Conservation (phyloP, 768 basidiomycete species). For the Coprinopsis marcescibilis region DNA sequence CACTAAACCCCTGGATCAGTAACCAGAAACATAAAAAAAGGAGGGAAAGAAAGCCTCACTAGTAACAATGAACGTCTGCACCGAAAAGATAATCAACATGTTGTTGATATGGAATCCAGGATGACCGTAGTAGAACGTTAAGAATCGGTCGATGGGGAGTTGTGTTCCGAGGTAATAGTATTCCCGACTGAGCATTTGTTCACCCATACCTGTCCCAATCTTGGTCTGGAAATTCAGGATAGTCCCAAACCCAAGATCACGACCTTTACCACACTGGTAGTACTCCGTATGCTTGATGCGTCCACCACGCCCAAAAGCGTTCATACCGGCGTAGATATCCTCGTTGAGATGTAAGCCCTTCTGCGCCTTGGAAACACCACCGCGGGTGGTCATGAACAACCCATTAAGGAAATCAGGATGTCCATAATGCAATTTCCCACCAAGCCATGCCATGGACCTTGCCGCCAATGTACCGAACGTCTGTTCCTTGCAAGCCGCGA, state of each 20-base stretch:
- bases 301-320: conserved; percentile 92
- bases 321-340: conserved; percentile 99
- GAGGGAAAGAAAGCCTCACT: conserved; percentile 41
- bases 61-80: conserved; percentile 91
- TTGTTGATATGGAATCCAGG: conserved; percentile 99
- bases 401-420: conserved; percentile 99
- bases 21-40: neutral
- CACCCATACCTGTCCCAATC: conserved; percentile 99
- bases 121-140: conserved; percentile 99
- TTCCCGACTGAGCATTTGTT: conserved; percentile 98
- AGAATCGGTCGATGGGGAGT: conserved; percentile 94
- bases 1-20: conserved; percentile 46
- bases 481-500: conserved; percentile 98
- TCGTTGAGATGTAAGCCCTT: conserved; percentile 99
- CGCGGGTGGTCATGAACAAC: conserved; percentile 96
- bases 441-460: conserved; percentile 93
- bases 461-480: conserved; percentile 99
- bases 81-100: conserved; percentile 95
- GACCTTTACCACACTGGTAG: conserved; percentile 97
- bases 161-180: conserved; percentile 99
- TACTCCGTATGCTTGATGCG: conserved; percentile 99
- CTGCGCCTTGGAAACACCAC: conserved; percentile 98
- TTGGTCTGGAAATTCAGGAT: conserved; percentile 99
- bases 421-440: conserved; percentile 97
- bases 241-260: conserved; percentile 98